Conservation (phyloP, 148 eudicot genomes). For the Persicaria tinctoria region DNA sequence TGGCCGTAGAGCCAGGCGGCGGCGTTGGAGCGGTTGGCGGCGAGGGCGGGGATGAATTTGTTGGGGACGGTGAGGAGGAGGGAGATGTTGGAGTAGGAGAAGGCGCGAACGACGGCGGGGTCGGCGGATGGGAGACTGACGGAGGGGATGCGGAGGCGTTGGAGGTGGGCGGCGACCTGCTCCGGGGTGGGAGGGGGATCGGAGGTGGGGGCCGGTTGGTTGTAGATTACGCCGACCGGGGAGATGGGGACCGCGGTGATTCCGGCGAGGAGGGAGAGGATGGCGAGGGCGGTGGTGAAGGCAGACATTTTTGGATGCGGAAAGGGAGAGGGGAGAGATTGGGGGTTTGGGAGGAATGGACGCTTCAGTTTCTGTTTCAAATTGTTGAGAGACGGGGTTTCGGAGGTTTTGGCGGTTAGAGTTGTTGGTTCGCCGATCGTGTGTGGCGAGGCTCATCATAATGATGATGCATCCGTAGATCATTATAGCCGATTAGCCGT, state of each 20-base stretch:
- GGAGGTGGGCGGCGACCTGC: slow-evolving; percentile 25
- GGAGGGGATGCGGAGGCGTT: slow-evolving; percentile 34
- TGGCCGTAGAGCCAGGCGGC: slow-evolving; percentile 42
- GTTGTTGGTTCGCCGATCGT: too few relatives aligned
- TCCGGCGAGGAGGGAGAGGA: not conserved
- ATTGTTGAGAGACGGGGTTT: too few relatives aligned
- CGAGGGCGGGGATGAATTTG: slow-evolving; percentile 39
- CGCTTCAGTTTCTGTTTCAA: too few relatives aligned
- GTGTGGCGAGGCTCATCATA: too few relatives aligned
- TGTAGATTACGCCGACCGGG: slow-evolving; percentile 24
- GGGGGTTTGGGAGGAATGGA: too few relatives aligned
- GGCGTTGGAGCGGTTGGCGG: slow-evolving; percentile 56
- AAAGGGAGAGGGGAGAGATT: too few relatives aligned
- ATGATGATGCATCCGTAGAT: too few relatives aligned
- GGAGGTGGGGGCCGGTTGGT: not conserved
- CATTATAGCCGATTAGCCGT: too few relatives aligned
- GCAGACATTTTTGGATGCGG: not conserved
- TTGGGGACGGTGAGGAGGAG: slow-evolving; percentile 73
- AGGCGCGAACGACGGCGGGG: slow-evolving; percentile 50
- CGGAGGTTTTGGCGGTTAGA: too few relatives aligned
- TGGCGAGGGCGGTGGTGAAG: slow-evolving; percentile 1
- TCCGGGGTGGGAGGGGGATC: slow-evolving; percentile 26
- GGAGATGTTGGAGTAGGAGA: slow-evolving; percentile 60
- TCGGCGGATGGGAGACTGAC: slow-evolving; percentile 40
- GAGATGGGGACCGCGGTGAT: slow-evolving; percentile 1